Conservation (phyloP, 768 basidiomycete species). For the Suillus weaverae region DNA sequence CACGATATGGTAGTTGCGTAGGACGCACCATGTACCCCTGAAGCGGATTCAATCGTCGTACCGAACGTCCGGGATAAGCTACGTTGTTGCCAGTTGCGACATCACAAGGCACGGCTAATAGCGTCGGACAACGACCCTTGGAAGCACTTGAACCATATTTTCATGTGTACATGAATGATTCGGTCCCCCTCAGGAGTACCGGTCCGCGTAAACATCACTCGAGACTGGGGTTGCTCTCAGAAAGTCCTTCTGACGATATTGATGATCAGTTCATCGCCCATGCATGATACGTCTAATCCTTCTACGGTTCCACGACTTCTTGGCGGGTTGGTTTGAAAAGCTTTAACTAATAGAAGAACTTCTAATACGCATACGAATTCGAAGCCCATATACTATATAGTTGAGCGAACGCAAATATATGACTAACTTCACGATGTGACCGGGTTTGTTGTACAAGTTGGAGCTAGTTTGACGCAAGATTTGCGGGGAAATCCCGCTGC, state of each 20-base stretch:
- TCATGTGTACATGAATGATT: constrained; percentile 1
- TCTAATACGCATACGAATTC: background rate
- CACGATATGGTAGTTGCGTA: background rate
- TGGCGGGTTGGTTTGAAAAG: background rate
- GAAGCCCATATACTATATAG: background rate
- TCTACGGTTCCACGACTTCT: background rate
- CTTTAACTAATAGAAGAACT: background rate
- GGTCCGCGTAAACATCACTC: background rate
- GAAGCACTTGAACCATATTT: background rate
- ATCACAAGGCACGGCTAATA: constrained; percentile 1
- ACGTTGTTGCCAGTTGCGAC: background rate
- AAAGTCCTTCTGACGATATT: background rate
- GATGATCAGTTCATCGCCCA: background rate
- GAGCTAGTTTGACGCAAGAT: background rate
- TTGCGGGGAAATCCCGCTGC: background rate
- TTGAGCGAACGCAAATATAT: background rate
- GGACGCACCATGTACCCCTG: background rate
- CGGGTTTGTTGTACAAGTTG: background rate
- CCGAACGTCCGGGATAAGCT: background rate
- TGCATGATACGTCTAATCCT: too few relatives aligned
- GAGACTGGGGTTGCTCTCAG: background rate
- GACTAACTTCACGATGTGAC: background rate
- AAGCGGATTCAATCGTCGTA: background rate
- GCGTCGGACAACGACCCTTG: background rate
- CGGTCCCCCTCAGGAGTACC: background rate